These are phyloP conservation scores for Boletus rubroflammeus DNA, from an alignment of 768 basidiomycete genomes.

Conservation along the genomic window DNA sequence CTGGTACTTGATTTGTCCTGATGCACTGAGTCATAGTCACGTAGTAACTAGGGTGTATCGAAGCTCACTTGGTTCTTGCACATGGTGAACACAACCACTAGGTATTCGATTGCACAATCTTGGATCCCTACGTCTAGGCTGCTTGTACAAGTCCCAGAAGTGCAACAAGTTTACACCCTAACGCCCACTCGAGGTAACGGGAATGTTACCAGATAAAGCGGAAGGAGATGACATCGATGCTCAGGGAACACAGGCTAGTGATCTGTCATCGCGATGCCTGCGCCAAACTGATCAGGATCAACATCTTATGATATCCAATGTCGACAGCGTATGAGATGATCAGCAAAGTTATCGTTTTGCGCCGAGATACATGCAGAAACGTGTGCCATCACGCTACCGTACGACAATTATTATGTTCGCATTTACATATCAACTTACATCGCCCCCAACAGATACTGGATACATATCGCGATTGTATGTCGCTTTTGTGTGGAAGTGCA, in stretches of 20 bases:
- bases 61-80: neutral
- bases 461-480: conserved; percentile 14
- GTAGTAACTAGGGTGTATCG: neutral
- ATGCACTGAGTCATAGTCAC: neutral
- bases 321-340: neutral
- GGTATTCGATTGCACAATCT: neutral
- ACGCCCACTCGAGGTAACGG: neutral
- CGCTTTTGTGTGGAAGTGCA: conserved; percentile 18
- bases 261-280: too few species aligned
- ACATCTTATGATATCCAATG: neutral
- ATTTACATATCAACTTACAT: conserved; percentile 7
- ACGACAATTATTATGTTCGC: neutral
- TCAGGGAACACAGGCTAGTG: neutral
- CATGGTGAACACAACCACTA: neutral
- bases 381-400: neutral
- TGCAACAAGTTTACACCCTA: too few species aligned
- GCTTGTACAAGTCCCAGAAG: too few species aligned
- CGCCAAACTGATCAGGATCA: neutral
- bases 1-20: neutral
- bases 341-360: neutral
- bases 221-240: neutral
- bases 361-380: neutral
- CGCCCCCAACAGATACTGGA: conserved; percentile 4
- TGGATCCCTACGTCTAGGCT: neutral
- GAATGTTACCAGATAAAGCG: neutral